phyloP scores from a whole-genome alignment of 1,139 yeast species.

The Sugiyamaella xylanicola region DNA sequence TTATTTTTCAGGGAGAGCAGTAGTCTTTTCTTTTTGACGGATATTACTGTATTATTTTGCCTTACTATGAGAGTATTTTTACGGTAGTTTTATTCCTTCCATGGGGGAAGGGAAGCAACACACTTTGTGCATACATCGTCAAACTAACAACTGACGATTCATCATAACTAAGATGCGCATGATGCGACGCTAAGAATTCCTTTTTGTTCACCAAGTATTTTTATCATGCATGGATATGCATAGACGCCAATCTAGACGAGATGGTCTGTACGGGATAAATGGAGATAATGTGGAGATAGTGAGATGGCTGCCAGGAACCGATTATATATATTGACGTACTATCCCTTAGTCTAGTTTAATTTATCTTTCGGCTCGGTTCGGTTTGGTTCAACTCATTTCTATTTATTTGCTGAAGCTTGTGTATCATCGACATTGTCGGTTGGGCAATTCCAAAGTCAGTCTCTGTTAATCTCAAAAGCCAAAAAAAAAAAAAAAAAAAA shows the following conservation, averaged over 20 bases:
- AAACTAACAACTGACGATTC: neutral
- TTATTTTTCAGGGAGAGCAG: neutral
- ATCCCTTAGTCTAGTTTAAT: neutral
- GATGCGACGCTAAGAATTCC: neutral
- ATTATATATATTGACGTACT: neutral
- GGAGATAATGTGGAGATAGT: neutral
- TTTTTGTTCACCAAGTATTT: neutral
- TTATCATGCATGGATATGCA: constrained; percentile 4
- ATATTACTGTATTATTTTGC: neutral
- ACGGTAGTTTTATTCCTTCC: neutral
- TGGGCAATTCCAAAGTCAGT: neutral
- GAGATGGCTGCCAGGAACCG: neutral
- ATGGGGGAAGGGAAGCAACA: neutral
- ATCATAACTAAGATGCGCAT: neutral
- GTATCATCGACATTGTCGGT: neutral
- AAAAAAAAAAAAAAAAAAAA: no score
- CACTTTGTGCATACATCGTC: neutral
- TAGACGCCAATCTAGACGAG: neutral
- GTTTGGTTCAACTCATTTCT: neutral
- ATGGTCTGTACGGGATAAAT: neutral
- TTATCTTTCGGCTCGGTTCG: neutral
- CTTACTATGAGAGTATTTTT: neutral
- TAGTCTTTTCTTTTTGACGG: neutral
- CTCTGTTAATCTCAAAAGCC: neutral
- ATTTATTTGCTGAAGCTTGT: neutral